Base-by-base conservation (phyloP, 495 filamentous ascomycete species). In the Neurospora sublineolata region DNA sequence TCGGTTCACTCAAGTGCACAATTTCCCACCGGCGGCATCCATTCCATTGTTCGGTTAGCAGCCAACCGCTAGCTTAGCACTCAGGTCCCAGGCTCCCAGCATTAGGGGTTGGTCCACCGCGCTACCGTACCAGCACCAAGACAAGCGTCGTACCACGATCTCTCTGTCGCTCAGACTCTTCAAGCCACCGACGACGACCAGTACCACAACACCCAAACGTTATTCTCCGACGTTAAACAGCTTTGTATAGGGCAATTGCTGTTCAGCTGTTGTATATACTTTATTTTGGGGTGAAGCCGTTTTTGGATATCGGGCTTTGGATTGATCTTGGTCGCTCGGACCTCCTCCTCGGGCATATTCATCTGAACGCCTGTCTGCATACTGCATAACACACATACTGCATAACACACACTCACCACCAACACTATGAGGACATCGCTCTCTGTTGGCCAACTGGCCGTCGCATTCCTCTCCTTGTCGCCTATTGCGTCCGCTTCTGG, bases 381-480 rank as follows among this genome's bases (percentile, higher is more conserved):
- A 52, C 44, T 42, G 37, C 37, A 30, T 37, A 36, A 36, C 33
- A 36, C 33, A 36, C 33, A 16, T 23, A 64, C 18, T 58, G 27
- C 36, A 33, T 40, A 40, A 38, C 37, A 39, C 41, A 37, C 64
- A 44, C 27, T 38, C 64, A 37, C 36, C 67, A 42, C 40, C 39
- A 42, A 41, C 73, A 73, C 30, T 60, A 81, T 81, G 79, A 78
- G 72, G 71, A 46, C 71, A 37, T 69, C 73, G 39, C 71, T 67
- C 7, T 79, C 78, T 14, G 67, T 74, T 16, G 73, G 75, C 74
- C 79, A 76, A 11, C 38, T 82, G 72, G 79, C 77, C n/a, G 75
- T 82, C 36, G 76, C 77, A 37, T 72, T 83, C 10, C 73, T 82
- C n/a, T 77, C 79, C 1, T 67, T 83, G 39, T 72, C 80, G 7